phyloP scores from a whole-genome alignment of 2,329 filamentous ascomycete species.

The Ilyonectria sp. region DNA sequence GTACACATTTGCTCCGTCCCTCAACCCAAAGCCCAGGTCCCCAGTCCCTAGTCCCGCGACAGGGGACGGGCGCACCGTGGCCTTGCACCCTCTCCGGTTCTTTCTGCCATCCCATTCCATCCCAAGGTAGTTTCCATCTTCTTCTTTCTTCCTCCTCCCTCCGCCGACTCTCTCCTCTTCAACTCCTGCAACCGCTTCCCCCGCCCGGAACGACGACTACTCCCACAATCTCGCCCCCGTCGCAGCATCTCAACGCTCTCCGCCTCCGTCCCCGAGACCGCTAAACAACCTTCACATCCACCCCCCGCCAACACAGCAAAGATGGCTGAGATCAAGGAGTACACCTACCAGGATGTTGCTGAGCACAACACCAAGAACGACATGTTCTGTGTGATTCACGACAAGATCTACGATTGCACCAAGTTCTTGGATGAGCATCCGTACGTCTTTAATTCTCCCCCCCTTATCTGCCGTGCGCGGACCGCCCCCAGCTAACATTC shows the following conservation, averaged over 20 bases:
- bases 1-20: conserved; percentile 5
- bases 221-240: conserved; percentile 25
- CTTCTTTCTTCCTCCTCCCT: conserved; percentile 26
- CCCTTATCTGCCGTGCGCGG: conserved; percentile 18
- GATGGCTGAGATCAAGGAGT: conserved; percentile 60
- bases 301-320: conserved; percentile 39
- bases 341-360: conserved; percentile 86
- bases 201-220: conserved; percentile 35
- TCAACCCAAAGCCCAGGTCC: conserved; percentile 9
- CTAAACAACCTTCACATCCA: conserved; percentile 18
- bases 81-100: conserved; percentile 20
- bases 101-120: conserved; percentile 31
- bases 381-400: conserved; percentile 91
- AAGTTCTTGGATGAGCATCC: conserved; percentile 98
- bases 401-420: conserved; percentile 93
- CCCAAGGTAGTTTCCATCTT: conserved; percentile 25
- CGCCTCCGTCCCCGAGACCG: conserved; percentile 22
- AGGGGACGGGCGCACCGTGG: conserved; percentile 39
- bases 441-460: conserved; percentile 62
- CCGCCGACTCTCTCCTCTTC: background rate
- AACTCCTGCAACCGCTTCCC: conserved; percentile 13
- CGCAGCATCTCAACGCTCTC: conserved; percentile 15
- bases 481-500: conserved; percentile 36
- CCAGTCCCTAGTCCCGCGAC: conserved; percentile 21
- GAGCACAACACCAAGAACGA: conserved; percentile 96